A percentile compares a stretch with the other conserved stretches of the same genome.
phyloP scores from a whole-genome alignment of 2,329 filamentous ascomycete genomes.

The Phyllosticta capitalensis region DNA sequence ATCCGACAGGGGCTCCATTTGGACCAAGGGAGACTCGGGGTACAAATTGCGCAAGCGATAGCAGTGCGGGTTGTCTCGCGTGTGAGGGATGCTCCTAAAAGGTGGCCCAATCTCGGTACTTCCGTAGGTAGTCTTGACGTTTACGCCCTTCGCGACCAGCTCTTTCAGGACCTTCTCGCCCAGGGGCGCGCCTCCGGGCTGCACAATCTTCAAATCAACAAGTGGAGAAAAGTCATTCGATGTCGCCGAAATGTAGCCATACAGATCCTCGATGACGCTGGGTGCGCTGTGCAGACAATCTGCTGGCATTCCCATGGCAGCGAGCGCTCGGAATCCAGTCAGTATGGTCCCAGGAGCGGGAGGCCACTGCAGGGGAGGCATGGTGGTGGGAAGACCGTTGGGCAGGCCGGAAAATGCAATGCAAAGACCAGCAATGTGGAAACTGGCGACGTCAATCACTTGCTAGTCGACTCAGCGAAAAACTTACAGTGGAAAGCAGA shows the following conservation, averaged over 20 bases:
- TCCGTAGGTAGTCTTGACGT: conserved; percentile 26
- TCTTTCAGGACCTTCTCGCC: conserved; percentile 18
- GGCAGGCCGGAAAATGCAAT: conserved; percentile 22
- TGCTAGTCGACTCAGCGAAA: not conserved
- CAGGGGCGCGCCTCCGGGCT: conserved; percentile 23
- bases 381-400: conserved; percentile 22
- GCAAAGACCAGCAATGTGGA: conserved; percentile 20
- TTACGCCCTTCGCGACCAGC: conserved; percentile 19
- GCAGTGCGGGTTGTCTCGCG: conserved; percentile 18
- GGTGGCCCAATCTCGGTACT: conserved; percentile 26
- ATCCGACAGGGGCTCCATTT: conserved; percentile 19
- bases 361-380: conserved; percentile 23
- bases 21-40: conserved; percentile 11
- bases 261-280: conserved; percentile 23
- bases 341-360: conserved; percentile 20
- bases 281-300: conserved; percentile 24
- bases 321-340: conserved; percentile 5
- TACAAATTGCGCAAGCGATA: conserved; percentile 17
- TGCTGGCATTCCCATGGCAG: conserved; percentile 18
- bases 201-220: conserved; percentile 20
- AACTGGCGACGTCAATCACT: not conserved
- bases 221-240: conserved; percentile 20
- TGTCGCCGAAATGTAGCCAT: conserved; percentile 19
- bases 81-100: conserved; percentile 22
- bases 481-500: conserved; percentile 21